Base-by-base conservation (phyloP, 306 rosid species). In the Casuarina glauca region DNA sequence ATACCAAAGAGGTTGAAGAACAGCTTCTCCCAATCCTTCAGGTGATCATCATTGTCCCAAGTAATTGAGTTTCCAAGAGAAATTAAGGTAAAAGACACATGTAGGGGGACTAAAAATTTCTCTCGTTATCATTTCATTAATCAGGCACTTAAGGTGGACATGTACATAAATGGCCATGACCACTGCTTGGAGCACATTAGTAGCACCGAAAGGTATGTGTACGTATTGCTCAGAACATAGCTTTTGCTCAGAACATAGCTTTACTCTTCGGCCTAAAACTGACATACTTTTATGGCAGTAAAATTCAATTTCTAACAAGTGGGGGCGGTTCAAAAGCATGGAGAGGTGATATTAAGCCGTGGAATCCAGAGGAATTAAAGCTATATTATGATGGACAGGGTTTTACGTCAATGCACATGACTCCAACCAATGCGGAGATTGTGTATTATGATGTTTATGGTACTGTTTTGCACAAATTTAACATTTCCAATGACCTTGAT, bases 281-380 rank as follows among this genome's bases (percentile, higher is more conserved):
- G 17, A 36, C 4, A 36, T 62, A 7, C 19, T 36, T 62, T 66
- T 17, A 10, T 66, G 71, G 84, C 60, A 94, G 97, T 61, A 83
- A 91, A 71, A 78, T 90, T 62, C 91, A 89, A 73, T 91, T 79
- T 73, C 19, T 94, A 36, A 94, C 97, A 6, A 94, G 98, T 60
- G 96, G 98, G 48, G 97, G 93, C 6, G 96, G 97, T 6, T 94
- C 98, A 1, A 91, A 89, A 84, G 97, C 98, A 61, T 94, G 98
- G 98, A 82, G 84, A 61, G 91, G 91, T 0, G 84, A 81, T 16
- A 45, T 86, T 39, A 82, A 3, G 57, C 72, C 52, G 0, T 82
- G 84, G 82, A 80, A 78, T 51, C 69, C 75, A 5, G 67, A 79
- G 69, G 94, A 88, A 63, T 3, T 90, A 83, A 86, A 90, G 79